Base-by-base conservation (phyloP, 192 early-diverging fungal species). In the Mortierella claussenii region DNA sequence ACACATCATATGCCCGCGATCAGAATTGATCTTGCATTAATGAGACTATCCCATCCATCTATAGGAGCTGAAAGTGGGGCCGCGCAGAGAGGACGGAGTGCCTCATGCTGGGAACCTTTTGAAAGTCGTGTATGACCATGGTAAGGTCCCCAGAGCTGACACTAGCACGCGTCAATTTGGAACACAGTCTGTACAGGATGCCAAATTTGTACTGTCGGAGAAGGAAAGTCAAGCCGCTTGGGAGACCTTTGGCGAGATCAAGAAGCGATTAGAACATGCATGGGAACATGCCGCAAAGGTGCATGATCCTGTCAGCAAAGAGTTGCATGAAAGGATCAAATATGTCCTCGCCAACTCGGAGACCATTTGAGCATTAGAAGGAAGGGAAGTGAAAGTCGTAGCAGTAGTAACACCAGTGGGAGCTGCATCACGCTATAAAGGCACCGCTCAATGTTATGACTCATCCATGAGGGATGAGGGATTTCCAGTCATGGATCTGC, bases 111-210 rank as follows among this genome's bases (percentile, higher is more conserved):
- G 64, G 2, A 88, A 85, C 58, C 40, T 88, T 24, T 69, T 93
- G 26, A 44, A 74, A 40, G 78, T 87, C 4, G 88, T 93, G 11
- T 93, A 91, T 60, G 87, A 92, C 70, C 75, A 85, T 51, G 89
- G 90, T n/a, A 70, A 70, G 26, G 43, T 84, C 1, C 73, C 73
- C 11, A 13, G 31, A 2, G 36, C 58, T 0, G 57, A 36, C 23
- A 76, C 73, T 2, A 40, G 24, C 0, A 17, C 50, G 7, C 37
- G 37, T 40, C 37, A 40, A 40, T 40, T 40, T 40, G 37, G 37
- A 13, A 40, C 37, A 13, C 37, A 40, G 37, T 10, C 37, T 40
- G 37, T 40, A 10, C 37, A 40, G 37, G 37, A 40, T 13, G 13
- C 7, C 37, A 40, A 40, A 5, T 7, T 9, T 7, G 51, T 40